Evolutionary conservation across 106 monocot species (phyloP).

Genomic region (Dactylorhiza incarnata): DNA sequence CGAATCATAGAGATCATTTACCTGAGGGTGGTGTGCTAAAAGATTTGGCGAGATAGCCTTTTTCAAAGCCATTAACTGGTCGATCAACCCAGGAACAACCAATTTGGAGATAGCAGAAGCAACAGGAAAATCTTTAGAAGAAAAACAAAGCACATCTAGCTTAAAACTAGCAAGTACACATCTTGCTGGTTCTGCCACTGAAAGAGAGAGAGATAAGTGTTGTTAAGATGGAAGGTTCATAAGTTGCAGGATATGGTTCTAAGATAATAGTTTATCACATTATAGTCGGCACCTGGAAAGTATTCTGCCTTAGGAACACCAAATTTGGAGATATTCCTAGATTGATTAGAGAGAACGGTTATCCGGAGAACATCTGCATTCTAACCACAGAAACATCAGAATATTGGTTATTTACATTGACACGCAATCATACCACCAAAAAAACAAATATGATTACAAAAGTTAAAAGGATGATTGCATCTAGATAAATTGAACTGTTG

Average conservation of each 20-base stretch:
- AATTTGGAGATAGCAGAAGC: conserved; percentile 57
- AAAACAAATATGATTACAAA: neutral
- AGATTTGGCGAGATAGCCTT: conserved; percentile 25
- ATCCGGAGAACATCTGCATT: conserved; percentile 77
- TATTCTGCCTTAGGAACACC: conserved; percentile 57
- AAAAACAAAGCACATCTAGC: conserved; percentile 81
- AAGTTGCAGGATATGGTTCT: neutral
- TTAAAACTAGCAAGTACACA: conserved; percentile 36
- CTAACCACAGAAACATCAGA: conserved; percentile 36
- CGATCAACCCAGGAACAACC: conserved; percentile 67
- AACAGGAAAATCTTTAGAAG: conserved; percentile 61
- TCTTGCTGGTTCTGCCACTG: conserved; percentile 53
- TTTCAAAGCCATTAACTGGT: conserved; percentile 55
- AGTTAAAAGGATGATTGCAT: neutral
- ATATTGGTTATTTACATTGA: neutral
- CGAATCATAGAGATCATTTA: conserved; percentile 16
- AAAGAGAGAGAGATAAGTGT: conserved; percentile 14
- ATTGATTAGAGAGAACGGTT: conserved; percentile 59
- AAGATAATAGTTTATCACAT: conserved; percentile 1
- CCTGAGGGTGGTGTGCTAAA: conserved; percentile 46
- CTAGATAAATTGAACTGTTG: neutral
- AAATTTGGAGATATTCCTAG: conserved; percentile 28
- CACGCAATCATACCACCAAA: neutral
- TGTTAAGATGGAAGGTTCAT: neutral
- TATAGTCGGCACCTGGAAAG: conserved; percentile 51